Conservation (phyloP, 2,329 filamentous ascomycete genomes). For the Aspergillus sp. region DNA sequence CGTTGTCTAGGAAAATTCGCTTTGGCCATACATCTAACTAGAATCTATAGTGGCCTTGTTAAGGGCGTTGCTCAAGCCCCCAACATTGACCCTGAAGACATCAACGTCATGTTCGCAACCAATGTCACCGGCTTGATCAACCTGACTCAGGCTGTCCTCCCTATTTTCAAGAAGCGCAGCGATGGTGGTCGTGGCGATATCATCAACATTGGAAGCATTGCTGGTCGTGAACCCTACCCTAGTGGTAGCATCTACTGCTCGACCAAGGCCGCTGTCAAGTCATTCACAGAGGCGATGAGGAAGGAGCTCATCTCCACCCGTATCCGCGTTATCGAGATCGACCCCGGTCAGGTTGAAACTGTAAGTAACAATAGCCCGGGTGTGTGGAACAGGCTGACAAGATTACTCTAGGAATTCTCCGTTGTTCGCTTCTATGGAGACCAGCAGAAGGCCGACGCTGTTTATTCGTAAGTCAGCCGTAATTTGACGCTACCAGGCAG, state of each 20-base stretch:
- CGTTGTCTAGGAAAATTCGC: too few relatives aligned
- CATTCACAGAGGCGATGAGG: conserved; percentile 78
- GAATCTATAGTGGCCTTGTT: conserved; percentile 69
- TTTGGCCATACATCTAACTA: neutral
- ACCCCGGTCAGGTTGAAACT: conserved; percentile 91
- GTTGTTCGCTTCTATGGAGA: conserved; percentile 86
- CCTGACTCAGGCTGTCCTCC: conserved; percentile 89
- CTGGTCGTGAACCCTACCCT: conserved; percentile 81
- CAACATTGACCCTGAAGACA: conserved; percentile 77
- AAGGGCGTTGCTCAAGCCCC: conserved; percentile 85
- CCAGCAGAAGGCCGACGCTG: conserved; percentile 82
- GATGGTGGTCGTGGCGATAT: conserved; percentile 84
- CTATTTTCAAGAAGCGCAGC: conserved; percentile 69
- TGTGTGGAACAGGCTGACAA: conserved; percentile 5
- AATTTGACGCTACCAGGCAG: neutral
- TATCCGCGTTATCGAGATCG: conserved; percentile 82
- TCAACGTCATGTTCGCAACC: conserved; percentile 83
- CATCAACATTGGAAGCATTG: conserved; percentile 92
- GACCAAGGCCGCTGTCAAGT: conserved; percentile 83
- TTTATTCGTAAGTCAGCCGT: conserved; percentile 68
- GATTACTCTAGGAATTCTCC: conserved; percentile 69
- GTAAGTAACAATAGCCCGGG: conserved; percentile 41
- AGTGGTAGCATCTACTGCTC: conserved; percentile 92
- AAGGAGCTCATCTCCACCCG: conserved; percentile 79
- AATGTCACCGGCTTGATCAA: conserved; percentile 95